Evolutionary conservation across 2,329 filamentous ascomycete species (phyloP).

Genomic region (Cryphonectria japonica): DNA sequence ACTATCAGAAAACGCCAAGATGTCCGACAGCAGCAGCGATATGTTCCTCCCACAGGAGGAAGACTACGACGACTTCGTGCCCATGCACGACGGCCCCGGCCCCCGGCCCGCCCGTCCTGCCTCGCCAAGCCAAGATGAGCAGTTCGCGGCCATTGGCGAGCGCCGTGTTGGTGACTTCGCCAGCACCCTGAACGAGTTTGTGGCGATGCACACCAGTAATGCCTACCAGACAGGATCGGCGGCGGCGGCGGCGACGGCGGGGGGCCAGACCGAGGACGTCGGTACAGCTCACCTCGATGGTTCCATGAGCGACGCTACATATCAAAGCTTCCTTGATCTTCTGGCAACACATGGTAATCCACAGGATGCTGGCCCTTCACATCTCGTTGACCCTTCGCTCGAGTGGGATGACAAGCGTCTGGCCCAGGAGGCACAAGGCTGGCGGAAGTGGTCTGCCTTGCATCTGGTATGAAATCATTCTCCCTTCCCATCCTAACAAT

Average conservation of each 20-base stretch:
- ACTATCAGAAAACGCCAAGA: background rate
- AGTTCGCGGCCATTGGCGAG: background rate
- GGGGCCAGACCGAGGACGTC: background rate
- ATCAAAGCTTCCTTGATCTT: background rate
- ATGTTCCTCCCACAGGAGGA: conserved; percentile 3
- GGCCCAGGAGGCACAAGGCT: background rate
- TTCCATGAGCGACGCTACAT: background rate
- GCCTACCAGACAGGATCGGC: background rate
- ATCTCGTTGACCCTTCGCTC: background rate
- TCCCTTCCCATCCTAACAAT: background rate
- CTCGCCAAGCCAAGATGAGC: background rate
- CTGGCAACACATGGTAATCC: background rate
- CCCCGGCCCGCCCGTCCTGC: background rate
- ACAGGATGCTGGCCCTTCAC: background rate
- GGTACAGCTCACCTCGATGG: background rate
- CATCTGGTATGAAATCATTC: background rate
- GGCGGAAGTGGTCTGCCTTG: conserved; percentile 3
- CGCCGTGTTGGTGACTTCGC: background rate
- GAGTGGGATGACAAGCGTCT: background rate
- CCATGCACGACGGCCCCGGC: background rate
- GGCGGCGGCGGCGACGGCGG: background rate
- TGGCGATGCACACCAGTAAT: background rate
- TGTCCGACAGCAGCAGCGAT: background rate
- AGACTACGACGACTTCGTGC: background rate
- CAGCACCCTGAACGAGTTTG: background rate